Percentiles rank a stretch among this genome's conserved stretches.
Conservation (phyloP, 2,329 filamentous ascomycete species). For the Simplicillium aogashimaense region DNA sequence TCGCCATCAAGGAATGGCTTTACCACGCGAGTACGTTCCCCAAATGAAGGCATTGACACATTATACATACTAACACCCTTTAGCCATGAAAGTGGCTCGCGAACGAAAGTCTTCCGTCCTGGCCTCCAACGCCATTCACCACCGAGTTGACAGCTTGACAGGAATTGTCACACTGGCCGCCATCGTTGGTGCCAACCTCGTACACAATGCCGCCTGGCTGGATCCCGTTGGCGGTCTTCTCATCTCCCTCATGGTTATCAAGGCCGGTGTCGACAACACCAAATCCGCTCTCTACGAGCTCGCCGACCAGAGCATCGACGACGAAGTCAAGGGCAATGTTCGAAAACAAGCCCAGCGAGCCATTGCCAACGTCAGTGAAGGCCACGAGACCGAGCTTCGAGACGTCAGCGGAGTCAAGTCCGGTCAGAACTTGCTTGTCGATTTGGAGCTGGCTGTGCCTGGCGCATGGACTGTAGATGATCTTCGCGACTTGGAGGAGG, state of each 20-base stretch:
- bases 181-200: conserved; percentile 80
- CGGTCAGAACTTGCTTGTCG: conserved; percentile 91
- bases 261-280: conserved; percentile 82
- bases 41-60: not conserved
- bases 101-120: conserved; percentile 94
- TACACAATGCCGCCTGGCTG: conserved; percentile 80
- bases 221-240: conserved; percentile 88
- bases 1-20: conserved; percentile 91
- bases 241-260: conserved; percentile 89
- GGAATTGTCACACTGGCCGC: conserved; percentile 86
- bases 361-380: conserved; percentile 41
- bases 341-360: conserved; percentile 53
- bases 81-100: conserved; percentile 89
- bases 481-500: conserved; percentile 60
- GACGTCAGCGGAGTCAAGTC: conserved; percentile 87
- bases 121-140: conserved; percentile 91
- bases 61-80: conserved; percentile 14
- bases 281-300: conserved; percentile 74
- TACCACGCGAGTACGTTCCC: conserved; percentile 78
- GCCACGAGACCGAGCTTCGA: conserved; percentile 57
- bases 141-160: conserved; percentile 90
- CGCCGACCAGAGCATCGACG: conserved; percentile 81
- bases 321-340: conserved; percentile 68
- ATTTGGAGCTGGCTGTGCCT: conserved; percentile 77
- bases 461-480: conserved; percentile 65